A percentile compares a stretch with the other conserved stretches of the same genome.
Conservation (phyloP, 495 filamentous ascomycete species). For the Aspergillus coremiiformis region DNA sequence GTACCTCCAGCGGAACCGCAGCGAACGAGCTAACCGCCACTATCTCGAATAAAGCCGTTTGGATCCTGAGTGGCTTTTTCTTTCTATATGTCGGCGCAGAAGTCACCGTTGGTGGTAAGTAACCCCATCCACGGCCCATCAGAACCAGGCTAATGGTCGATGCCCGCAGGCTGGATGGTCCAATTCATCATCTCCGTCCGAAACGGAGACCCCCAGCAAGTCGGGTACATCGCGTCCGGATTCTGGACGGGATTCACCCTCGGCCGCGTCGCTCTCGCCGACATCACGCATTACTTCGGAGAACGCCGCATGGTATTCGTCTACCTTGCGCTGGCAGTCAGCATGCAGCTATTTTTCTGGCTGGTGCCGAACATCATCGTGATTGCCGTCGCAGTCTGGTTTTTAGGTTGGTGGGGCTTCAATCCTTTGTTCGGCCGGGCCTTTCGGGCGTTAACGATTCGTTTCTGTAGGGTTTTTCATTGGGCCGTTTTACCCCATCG, state of each 20-base stretch:
- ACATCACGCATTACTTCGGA: conserved; percentile 47
- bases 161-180: conserved; percentile 69
- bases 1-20: conserved; percentile 14
- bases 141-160: too few relatives aligned
- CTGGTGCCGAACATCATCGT: conserved; percentile 44
- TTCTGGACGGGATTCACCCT: conserved; percentile 68
- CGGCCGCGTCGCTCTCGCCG: conserved; percentile 42
- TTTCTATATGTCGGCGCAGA: conserved; percentile 42
- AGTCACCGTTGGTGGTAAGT: conserved; percentile 36
- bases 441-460: background rate
- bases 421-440: background rate
- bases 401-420: conserved; percentile 44
- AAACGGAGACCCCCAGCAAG: conserved; percentile 48
- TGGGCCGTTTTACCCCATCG: conserved; percentile 32
- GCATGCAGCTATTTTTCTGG: conserved; percentile 49
- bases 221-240: conserved; percentile 64
- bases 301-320: conserved; percentile 43
- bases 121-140: background rate
- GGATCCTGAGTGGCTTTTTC: conserved; percentile 44
- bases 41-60: conserved; percentile 24
- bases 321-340: conserved; percentile 36
- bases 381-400: conserved; percentile 52
- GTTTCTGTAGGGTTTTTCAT: conserved; percentile 20
- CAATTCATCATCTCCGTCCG: conserved; percentile 57
- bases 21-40: conserved; percentile 14